These are phyloP conservation scores for Sclerospora graminicola DNA, from an alignment of 352 stramenopile species.

Conservation along the genomic window DNA sequence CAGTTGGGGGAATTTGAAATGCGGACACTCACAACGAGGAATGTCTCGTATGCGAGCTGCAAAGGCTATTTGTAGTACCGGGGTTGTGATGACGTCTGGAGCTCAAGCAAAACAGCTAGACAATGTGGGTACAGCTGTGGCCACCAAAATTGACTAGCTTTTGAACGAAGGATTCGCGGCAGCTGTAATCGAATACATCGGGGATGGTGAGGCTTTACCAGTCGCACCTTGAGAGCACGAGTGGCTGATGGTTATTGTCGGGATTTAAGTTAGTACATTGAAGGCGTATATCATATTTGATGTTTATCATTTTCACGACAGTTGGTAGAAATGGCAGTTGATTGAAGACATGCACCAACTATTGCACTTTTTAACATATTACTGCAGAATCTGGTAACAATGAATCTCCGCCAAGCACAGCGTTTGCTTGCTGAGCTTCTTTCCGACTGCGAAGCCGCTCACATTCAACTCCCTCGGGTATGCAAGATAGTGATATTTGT, in stretches of 20 bases:
- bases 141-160: slow-evolving; percentile 51
- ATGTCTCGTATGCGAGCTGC: slow-evolving; percentile 47
- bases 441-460: slow-evolving; percentile 40
- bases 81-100: slow-evolving; percentile 40
- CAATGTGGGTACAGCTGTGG: slow-evolving; percentile 30
- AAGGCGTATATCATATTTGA: no score
- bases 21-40: slow-evolving; percentile 38
- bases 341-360: slow-evolving; percentile 9
- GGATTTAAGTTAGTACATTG: not conserved
- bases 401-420: slow-evolving; percentile 62
- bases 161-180: slow-evolving; percentile 35
- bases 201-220: slow-evolving; percentile 10
- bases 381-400: slow-evolving; percentile 7
- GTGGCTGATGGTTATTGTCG: not conserved
- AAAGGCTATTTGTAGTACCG: slow-evolving; percentile 33
- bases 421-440: slow-evolving; percentile 48
- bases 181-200: slow-evolving; percentile 42
- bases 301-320: no score
- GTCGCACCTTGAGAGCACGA: slow-evolving; percentile 6
- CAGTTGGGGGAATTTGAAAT: slow-evolving; percentile 52
- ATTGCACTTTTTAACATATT: not conserved
- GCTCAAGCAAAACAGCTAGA: slow-evolving; percentile 45
- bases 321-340: slow-evolving; percentile 1
- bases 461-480: slow-evolving; percentile 47
- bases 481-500: not conserved